Evolutionary conservation across 129 eudicot genomes (phyloP).

Genomic region (Flaveria sonorensis): DNA sequence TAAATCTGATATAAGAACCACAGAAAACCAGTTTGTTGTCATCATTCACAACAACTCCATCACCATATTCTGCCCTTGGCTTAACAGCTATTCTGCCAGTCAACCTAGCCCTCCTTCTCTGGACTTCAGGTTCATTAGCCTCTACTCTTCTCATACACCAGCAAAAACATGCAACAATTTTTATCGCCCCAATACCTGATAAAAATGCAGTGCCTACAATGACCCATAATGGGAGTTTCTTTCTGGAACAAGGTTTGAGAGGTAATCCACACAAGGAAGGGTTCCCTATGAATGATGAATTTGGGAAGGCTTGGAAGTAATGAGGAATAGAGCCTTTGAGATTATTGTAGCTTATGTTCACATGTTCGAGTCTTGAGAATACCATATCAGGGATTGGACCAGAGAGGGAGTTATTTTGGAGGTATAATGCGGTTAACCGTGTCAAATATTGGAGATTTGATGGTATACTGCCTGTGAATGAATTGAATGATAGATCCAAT

Average conservation of each 20-base stretch:
- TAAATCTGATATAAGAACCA: slow-evolving; percentile 57
- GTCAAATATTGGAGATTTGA: slow-evolving; percentile 51
- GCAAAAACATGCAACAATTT: slow-evolving; percentile 27
- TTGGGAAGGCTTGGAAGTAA: slow-evolving; percentile 50
- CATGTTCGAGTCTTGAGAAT: slow-evolving; percentile 43
- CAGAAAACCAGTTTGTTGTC: slow-evolving; percentile 29
- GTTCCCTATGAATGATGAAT: slow-evolving; percentile 68
- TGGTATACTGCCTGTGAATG: slow-evolving; percentile 60
- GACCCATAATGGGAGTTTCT: slow-evolving; percentile 46
- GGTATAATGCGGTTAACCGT: slow-evolving; percentile 49
- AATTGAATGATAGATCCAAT: slow-evolving; percentile 70
- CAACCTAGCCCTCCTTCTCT: slow-evolving; percentile 38
- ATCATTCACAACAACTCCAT: slow-evolving; percentile 42
- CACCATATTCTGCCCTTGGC: slow-evolving; percentile 55
- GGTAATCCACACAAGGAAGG: slow-evolving; percentile 65
- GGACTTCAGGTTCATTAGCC: slow-evolving; percentile 30
- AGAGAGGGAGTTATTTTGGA: slow-evolving; percentile 65
- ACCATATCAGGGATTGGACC: slow-evolving; percentile 60
- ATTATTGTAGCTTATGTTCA: slow-evolving; percentile 63
- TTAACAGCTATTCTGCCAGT: slow-evolving; percentile 55
- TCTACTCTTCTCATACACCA: slow-evolving; percentile 45
- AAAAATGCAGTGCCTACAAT: slow-evolving; percentile 58
- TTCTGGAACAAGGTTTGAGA: slow-evolving; percentile 54
- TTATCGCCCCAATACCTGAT: slow-evolving; percentile 32
- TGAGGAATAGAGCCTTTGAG: slow-evolving; percentile 65